Evolutionary conservation across 2,329 filamentous ascomycete species (phyloP), one percentile per base, ranked within the genome.

Genomic region (Didymella pomorum): DNA sequence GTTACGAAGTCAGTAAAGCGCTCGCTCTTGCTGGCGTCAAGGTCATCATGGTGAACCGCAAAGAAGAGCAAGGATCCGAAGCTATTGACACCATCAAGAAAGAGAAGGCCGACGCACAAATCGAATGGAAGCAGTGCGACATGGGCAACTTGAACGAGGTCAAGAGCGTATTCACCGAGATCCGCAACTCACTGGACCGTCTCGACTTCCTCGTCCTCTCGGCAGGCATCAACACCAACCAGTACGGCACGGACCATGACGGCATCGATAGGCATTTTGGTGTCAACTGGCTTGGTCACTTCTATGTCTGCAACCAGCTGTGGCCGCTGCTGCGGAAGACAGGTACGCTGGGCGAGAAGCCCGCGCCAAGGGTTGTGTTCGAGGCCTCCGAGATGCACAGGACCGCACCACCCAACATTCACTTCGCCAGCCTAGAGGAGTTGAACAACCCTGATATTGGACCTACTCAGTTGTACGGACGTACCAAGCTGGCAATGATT

Each of bases 191-290:
- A 0, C 73, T 80, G 11, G 67, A 76, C 1, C 67, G 79, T 1
- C 65, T 82, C 10, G 79, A 82, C 57, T 72, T 80, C 45, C 67
- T 81, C n/a, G 76, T 81, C 0, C 65, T 80, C 1, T 78, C 74
- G 0, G 79, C 80, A 0, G 80, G 80, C 4, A 81, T 82, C 58
- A 81, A 78, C 52, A 75, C 70, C 0, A 80, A 79, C 60, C 72
- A 78, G 53, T 78, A 74, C 61, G 72, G 72, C 49, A 69, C 76
- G 5, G 74, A 75, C 28, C 51, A 71, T 16, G 76, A 78, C 52
- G 75, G 74, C 10, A 78, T 79, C 48, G 73, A 76, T 44, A 76
- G 74, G 31, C 76, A 79, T 25, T 80, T 80, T 18, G 35, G 35
- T 9, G 35, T 39, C n/a, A 39, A 39, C n/a, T 39, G 35, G 35